Base-by-base conservation (phyloP, 1,139 yeast species). In the Lodderomyces orthopsilosis region DNA sequence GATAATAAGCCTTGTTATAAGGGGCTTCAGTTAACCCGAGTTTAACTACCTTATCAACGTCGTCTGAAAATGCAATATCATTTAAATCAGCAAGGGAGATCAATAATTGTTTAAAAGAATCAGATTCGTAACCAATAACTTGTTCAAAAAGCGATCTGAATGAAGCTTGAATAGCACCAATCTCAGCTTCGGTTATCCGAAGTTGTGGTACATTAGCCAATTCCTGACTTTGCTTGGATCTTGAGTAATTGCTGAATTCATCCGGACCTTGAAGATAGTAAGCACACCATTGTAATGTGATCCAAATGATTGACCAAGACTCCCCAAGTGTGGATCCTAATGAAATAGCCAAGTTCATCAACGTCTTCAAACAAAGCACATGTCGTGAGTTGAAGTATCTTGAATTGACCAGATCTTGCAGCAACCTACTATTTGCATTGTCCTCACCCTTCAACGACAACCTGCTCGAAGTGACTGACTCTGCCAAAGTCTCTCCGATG, bases 221-320 rank as follows among this genome's bases (percentile, higher is more conserved):
- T 30, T 46, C 49, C 23, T 55, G 60, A 37, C 48, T 48, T 14
- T 44, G 48, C 35, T 57, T 61, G 39, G 47, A 7, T 62, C 62
- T 14, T 15, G 34, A 30, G n/a, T 7, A 30, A 13, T 30, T 30
- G 47, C 65, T 63, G 43, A 51, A 65, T 36, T 70, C 70, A 26
- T 85, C 80, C 1, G 85, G 81, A 0, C 93, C 90, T 54, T 81
- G 68, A 33, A 84, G 52, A 57, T 70, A 76, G 62, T 79, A 78
- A 53, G 81, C 75, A 50, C 81, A 70, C 95, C 96, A 77, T 64
- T 87, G 95, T 44, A 91, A 70, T 0, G 95, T 77, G 9, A 78
- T 73, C 58, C 89, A 70, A 10, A 89, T 65, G 22, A 81, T 74
- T 15, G 65, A 62, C 98, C 98, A 93, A 23, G 88, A 79, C 1